Conservation (phyloP, 352 stramenopile species). For the Phytophthora ramorum region DNA sequence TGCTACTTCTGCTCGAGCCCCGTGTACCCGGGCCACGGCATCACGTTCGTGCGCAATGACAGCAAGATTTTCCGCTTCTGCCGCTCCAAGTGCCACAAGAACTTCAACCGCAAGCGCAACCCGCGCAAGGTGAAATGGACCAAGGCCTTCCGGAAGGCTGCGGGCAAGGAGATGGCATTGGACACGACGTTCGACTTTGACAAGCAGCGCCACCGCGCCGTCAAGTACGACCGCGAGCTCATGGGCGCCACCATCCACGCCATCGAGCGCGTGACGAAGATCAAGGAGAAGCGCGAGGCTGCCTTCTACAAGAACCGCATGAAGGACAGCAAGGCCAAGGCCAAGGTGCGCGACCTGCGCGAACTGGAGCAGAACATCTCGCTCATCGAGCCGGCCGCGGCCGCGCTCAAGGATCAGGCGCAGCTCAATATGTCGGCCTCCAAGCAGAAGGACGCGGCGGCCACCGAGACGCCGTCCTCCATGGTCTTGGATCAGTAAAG, state of each 20-base stretch:
- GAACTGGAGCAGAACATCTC: constrained; percentile 88
- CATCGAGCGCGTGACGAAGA: constrained; percentile 98
- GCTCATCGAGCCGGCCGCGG: constrained; percentile 83
- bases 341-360: constrained; percentile 82
- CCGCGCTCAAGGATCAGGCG: constrained; percentile 73
- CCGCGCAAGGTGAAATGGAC: constrained; percentile 99
- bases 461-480: constrained; percentile 65
- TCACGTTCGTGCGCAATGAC: constrained; percentile 99
- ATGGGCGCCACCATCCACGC: constrained; percentile 99
- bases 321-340: constrained; percentile 85
- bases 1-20: constrained; percentile 99
- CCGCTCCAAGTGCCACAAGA: constrained; percentile 99
- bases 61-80: constrained; percentile 99
- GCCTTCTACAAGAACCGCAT: constrained; percentile 99
- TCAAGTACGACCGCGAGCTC: constrained; percentile 99
- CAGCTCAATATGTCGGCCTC: constrained; percentile 73
- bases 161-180: constrained; percentile 99
- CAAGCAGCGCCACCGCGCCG: constrained; percentile 97
- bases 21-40: constrained; percentile 99
- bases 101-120: constrained; percentile 99
- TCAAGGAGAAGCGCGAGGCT: constrained; percentile 96
- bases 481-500: constrained; percentile 91
- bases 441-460: constrained; percentile 68
- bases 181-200: constrained; percentile 99
- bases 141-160: constrained; percentile 98